phyloP scores from a whole-genome alignment of 2,329 filamentous ascomycete species.

The Colletotrichum siamense region DNA sequence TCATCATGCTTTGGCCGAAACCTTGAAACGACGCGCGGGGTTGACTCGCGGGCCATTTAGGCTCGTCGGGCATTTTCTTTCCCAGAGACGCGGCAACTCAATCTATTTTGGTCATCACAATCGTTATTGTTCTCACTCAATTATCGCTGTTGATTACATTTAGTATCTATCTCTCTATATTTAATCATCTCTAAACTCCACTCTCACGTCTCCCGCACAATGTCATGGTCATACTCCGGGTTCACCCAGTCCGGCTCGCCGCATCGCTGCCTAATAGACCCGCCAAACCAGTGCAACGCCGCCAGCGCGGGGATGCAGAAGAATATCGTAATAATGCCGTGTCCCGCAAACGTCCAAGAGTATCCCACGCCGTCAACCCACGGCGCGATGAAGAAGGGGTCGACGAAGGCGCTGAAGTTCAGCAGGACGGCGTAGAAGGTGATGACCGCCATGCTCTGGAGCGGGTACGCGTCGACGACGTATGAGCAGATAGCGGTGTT shows the following conservation, averaged over 20 bases:
- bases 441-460: slow-evolving; percentile 58
- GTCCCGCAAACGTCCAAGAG: slow-evolving; percentile 55
- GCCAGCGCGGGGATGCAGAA: slow-evolving; percentile 42
- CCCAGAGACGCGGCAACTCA: background rate
- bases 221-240: slow-evolving; percentile 38
- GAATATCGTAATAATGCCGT: slow-evolving; percentile 50
- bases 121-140: no score
- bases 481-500: slow-evolving; percentile 59
- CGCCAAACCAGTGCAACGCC: slow-evolving; percentile 44
- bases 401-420: slow-evolving; percentile 53
- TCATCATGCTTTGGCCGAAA: background rate
- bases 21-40: background rate
- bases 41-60: background rate
- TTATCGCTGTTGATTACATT: background rate
- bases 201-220: background rate
- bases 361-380: slow-evolving; percentile 52
- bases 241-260: slow-evolving; percentile 51
- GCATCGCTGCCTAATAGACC: slow-evolving; percentile 36
- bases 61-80: background rate
- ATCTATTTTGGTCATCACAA: background rate
- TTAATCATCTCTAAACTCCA: background rate
- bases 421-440: slow-evolving; percentile 61
- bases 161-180: background rate
- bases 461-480: slow-evolving; percentile 60
- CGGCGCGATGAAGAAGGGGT: slow-evolving; percentile 54